A percentile compares a stretch with the other conserved stretches of the same genome.
These are phyloP conservation scores for Basidiobolus meristosporus DNA, from an alignment of 371 early-diverging fungal genomes.

Conservation along the genomic window DNA sequence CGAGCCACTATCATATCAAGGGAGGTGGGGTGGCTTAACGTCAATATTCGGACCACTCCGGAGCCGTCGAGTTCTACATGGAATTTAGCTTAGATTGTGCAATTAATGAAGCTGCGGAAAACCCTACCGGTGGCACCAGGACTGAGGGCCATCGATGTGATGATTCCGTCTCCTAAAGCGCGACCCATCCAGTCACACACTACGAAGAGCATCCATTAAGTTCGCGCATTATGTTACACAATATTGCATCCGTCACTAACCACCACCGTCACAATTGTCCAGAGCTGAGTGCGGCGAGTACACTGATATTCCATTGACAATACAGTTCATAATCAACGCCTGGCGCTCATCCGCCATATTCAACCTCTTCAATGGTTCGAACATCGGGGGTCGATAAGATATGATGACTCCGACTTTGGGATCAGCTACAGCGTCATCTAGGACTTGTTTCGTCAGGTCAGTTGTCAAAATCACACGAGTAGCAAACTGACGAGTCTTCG, in stretches of 20 bases:
- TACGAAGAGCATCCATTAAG: constrained; percentile 3
- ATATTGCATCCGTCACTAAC: constrained; percentile 10
- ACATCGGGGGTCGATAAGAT: constrained; percentile 95
- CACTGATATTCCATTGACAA: constrained; percentile 74
- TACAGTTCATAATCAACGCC: constrained; percentile 60
- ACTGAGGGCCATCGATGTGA: constrained; percentile 25
- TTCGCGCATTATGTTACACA: not conserved
- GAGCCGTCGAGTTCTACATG: constrained; percentile 36
- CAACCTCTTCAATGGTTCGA: constrained; percentile 69
- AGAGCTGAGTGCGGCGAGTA: constrained; percentile 95
- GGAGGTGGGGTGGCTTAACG: constrained; percentile 28
- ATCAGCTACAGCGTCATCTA: constrained; percentile 75
- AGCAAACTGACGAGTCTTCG: constrained; percentile 1
- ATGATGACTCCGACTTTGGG: constrained; percentile 74
- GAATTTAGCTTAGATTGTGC: not conserved
- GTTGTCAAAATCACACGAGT: constrained; percentile 80
- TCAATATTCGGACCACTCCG: constrained; percentile 55
- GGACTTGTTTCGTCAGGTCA: constrained; percentile 76
- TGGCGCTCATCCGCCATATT: constrained; percentile 54
- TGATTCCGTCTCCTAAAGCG: constrained; percentile 28
- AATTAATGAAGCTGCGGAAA: not conserved
- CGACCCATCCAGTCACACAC: constrained; percentile 73
- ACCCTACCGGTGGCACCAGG: constrained; percentile 18
- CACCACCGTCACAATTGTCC: constrained; percentile 68
- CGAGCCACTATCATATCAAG: constrained; percentile 30